Base-by-base conservation (phyloP, 768 basidiomycete species). In the Lentinus tigrinus region DNA sequence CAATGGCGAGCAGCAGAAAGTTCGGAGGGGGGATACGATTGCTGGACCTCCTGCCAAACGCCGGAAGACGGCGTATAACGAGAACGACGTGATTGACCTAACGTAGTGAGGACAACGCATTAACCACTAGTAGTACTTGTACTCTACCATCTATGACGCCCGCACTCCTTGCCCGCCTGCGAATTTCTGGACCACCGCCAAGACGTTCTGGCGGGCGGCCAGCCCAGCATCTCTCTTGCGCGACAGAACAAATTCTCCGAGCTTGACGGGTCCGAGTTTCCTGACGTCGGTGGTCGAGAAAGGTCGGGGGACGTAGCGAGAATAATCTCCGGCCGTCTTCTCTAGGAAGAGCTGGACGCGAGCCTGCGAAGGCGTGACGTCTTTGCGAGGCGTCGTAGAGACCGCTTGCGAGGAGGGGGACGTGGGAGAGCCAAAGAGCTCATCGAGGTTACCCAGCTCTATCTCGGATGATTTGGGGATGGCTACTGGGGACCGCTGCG, bases 261-360 rank as follows among this genome's bases (percentile, higher is more conserved):
- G 72, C 31, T 75, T 73, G 27, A 78, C 53, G 5, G 81, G 75
- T 39, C 77, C 76, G n/a, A 79, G 67, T 48, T 71, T 58, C 37
- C 62, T 69, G 37, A 69, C 54, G 9, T 65, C 64, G 23, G 67
- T 48, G 44, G 66, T 77, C 43, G 65, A 61, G 8, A 69, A 62
- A 24, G 62, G 46, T 11, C 57, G 55, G 9, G 75, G 72, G 44
- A 78, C 67, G 60, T 79, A 81, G 37, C 75, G 75, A 16, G 76
- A 70, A 63, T 87, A 88, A 61, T 83, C 78, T 27, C 84, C 83
- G 4, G 74, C 80, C 16, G 70, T 57, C 24, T 47, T 56, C 64
- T 82, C 81, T 46, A 70, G 66, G 59, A 67, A 62, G 34, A 51
- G 54, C 43, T 69, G 72, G 42, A 71, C 44, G 52, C 71, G 73